Percentiles rank a stretch among this genome's conserved stretches.
Conservation (phyloP, 495 filamentous ascomycete genomes). For the Evernia prunastri region DNA sequence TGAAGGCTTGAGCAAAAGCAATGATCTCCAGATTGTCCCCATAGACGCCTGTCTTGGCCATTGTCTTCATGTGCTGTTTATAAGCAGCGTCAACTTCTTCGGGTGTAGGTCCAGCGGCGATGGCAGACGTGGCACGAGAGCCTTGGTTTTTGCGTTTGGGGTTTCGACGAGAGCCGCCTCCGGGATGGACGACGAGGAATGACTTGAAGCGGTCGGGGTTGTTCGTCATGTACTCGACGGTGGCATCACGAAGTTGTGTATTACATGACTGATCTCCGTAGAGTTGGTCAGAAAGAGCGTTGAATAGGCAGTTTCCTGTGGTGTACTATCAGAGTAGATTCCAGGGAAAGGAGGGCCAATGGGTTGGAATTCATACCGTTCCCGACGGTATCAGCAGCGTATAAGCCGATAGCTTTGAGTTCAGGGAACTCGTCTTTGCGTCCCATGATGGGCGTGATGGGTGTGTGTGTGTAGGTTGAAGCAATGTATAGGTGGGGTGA, state of each 20-base stretch:
- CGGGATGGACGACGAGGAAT: constrained; percentile 54
- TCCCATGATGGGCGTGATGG: constrained; percentile 26
- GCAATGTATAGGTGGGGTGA: neutral
- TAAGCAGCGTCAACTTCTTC: constrained; percentile 58
- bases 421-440: constrained; percentile 47
- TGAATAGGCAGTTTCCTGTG: constrained; percentile 69
- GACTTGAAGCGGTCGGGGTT: constrained; percentile 58
- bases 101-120: constrained; percentile 41
- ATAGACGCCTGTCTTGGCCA: constrained; percentile 57
- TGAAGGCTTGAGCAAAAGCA: constrained; percentile 59
- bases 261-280: constrained; percentile 57
- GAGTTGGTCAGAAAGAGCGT: constrained; percentile 69
- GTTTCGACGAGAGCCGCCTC: constrained; percentile 55
- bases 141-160: constrained; percentile 55
- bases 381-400: constrained; percentile 44
- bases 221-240: constrained; percentile 57
- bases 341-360: constrained; percentile 1
- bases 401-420: constrained; percentile 44
- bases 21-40: constrained; percentile 67
- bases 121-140: constrained; percentile 32
- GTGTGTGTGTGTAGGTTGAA: constrained; percentile 10
- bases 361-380: constrained; percentile 36
- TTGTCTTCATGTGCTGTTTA: constrained; percentile 52
- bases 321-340: constrained; percentile 15
- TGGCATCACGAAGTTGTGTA: constrained; percentile 50